Conservation (phyloP, 148 eudicot genomes). For the Drosera capensis region DNA sequence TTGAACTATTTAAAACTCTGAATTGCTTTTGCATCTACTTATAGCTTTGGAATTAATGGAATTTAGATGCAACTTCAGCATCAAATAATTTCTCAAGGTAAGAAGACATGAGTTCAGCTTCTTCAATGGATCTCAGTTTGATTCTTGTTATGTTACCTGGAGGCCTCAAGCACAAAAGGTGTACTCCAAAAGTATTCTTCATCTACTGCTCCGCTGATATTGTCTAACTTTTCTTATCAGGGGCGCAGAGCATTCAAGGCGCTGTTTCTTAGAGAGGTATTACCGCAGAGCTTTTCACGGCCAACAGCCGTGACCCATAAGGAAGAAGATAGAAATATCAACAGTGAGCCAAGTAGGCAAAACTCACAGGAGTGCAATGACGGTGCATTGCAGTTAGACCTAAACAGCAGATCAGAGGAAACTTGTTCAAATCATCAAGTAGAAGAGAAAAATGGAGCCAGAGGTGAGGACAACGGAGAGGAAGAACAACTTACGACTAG, state of each 20-base stretch:
- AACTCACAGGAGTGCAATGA: no score
- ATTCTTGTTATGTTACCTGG: no score
- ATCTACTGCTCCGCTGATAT: background rate
- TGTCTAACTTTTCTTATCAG: constrained; percentile 20
- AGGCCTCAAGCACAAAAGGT: background rate
- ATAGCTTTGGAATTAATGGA: background rate
- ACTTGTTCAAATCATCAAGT: constrained; percentile 19
- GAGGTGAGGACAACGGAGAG: constrained; percentile 19
- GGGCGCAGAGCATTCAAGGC: constrained; percentile 80
- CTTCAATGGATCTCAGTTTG: no score
- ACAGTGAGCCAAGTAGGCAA: constrained; percentile 13
- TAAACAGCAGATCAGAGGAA: constrained; percentile 32
- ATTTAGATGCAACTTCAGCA: no score
- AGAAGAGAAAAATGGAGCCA: constrained; percentile 13
- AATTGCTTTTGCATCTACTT: background rate
- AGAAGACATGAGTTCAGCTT: no score
- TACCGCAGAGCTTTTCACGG: constrained; percentile 90
- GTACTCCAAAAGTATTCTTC: background rate
- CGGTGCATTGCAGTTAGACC: constrained; percentile 27
- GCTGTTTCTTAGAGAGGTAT: constrained; percentile 57
- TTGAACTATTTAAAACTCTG: no score
- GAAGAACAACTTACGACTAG: constrained; percentile 24
- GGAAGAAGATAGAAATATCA: constrained; percentile 12
- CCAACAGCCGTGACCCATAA: constrained; percentile 19
- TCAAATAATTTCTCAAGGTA: no score